Conservation (phyloP, 768 basidiomycete genomes). For the Pleurotus djamor region DNA sequence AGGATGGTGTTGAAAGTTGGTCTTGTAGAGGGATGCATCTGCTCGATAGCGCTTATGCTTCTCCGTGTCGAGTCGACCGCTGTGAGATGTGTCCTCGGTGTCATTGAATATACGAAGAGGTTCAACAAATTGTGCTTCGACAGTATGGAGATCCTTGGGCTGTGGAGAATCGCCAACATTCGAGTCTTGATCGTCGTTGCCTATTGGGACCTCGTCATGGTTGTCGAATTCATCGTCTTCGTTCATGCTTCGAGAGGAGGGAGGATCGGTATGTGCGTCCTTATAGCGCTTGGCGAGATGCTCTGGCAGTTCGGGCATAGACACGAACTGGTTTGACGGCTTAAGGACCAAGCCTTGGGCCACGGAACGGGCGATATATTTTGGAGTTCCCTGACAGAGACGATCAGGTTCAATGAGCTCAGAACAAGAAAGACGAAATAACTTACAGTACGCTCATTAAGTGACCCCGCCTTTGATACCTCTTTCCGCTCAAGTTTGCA, state of each 20-base stretch:
- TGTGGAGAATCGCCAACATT: no score
- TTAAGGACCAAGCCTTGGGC: background rate
- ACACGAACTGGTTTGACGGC: background rate
- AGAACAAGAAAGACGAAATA: background rate
- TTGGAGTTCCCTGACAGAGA: slow-evolving; percentile 1
- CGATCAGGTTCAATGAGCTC: background rate
- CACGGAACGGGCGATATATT: slow-evolving; percentile 2
- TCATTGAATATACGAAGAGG: no score
- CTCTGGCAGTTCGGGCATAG: background rate
- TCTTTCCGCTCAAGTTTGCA: background rate
- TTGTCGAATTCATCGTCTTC: background rate
- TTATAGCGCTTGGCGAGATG: background rate
- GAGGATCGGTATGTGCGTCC: background rate
- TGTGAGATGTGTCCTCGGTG: no score
- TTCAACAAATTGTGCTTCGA: no score
- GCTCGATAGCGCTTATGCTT: background rate
- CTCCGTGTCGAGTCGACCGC: background rate
- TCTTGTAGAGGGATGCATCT: background rate
- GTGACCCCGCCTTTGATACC: background rate
- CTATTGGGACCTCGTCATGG: background rate
- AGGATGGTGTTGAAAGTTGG: slow-evolving; percentile 1
- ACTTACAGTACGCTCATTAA: background rate
- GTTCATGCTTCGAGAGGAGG: no score
- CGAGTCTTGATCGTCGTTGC: no score
- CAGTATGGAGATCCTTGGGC: no score